These are phyloP conservation scores for Pseudonectria buxi DNA, from an alignment of 2,329 filamentous ascomycete species.

Conservation along the genomic window DNA sequence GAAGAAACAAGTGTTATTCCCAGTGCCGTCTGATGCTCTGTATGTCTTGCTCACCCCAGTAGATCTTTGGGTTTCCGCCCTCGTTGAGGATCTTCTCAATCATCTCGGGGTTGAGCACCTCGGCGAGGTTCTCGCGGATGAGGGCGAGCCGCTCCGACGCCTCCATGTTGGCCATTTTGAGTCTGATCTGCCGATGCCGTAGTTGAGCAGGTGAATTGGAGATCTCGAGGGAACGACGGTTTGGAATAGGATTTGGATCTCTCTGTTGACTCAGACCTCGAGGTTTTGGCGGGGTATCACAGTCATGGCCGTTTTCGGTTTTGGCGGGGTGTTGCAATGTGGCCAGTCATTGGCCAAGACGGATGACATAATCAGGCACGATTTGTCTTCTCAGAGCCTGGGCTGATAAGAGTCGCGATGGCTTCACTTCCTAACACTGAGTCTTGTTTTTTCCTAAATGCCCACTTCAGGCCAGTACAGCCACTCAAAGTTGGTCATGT, in stretches of 20 bases:
- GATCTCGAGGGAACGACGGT: too few species aligned
- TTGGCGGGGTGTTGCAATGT: not conserved
- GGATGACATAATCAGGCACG: too few species aligned
- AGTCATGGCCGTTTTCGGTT: not conserved
- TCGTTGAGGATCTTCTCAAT: conserved; percentile 66
- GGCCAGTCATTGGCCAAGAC: too few species aligned
- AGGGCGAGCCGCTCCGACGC: conserved; percentile 58
- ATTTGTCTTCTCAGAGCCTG: too few species aligned
- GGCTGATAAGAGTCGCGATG: conserved; percentile 6
- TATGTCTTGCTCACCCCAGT: conserved; percentile 62
- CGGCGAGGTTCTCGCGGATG: conserved; percentile 74
- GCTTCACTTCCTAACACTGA: too few species aligned
- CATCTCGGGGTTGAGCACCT: conserved; percentile 78
- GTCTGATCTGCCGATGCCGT: not conserved
- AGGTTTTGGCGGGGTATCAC: not conserved
- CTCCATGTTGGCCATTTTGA: too few species aligned
- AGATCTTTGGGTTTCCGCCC: conserved; percentile 67
- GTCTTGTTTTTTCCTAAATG: too few species aligned
- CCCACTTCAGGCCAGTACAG: conserved; percentile 45
- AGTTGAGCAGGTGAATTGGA: too few species aligned
- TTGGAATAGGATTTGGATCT: too few species aligned
- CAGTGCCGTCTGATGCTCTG: not conserved
- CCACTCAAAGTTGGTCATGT: conserved; percentile 53
- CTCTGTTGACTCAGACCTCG: too few species aligned
- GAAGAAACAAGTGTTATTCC: not conserved